Conservation (phyloP, 1,284 basidiomycete genomes). For the Cutaneotrichosporon sp. region DNA sequence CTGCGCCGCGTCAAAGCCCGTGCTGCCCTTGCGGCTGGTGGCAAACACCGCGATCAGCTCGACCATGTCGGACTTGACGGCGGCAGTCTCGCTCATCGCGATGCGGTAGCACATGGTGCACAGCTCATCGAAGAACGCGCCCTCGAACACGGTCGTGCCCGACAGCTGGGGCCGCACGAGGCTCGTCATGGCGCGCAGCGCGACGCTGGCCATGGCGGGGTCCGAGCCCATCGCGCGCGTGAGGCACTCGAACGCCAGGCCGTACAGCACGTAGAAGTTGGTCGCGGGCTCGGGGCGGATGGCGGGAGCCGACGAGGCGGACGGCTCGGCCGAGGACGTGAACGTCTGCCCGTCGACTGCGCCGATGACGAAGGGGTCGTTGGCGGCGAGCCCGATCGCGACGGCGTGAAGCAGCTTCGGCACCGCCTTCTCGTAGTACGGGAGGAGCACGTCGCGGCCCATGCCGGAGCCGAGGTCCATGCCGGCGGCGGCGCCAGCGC, state of each 20-base stretch:
- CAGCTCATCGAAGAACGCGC: constrained; percentile 85
- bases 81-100: constrained; percentile 78
- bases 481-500: constrained; percentile 65
- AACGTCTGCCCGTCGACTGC: constrained; percentile 77
- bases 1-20: constrained; percentile 39
- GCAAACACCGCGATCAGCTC: constrained; percentile 70
- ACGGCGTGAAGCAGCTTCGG: constrained; percentile 83
- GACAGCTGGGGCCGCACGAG: constrained; percentile 77
- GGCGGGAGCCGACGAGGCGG: constrained; percentile 28
- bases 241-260: constrained; percentile 87
- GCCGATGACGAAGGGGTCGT: constrained; percentile 68
- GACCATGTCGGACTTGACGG: constrained; percentile 72
- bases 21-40: constrained; percentile 52
- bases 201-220: constrained; percentile 58
- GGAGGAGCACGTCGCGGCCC: constrained; percentile 84
- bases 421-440: constrained; percentile 89
- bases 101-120: constrained; percentile 85
- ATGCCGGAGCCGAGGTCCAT: constrained; percentile 81
- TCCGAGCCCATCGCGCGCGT: constrained; percentile 66
- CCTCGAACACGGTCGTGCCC: constrained; percentile 76
- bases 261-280: constrained; percentile 88
- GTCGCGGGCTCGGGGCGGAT: constrained; percentile 68
- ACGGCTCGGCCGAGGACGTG: constrained; percentile 25
- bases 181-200: constrained; percentile 75
- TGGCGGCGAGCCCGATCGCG: constrained; percentile 71